Conservation (phyloP, 2,329 filamentous ascomycete species). For the Colletotrichum spaethianum region DNA sequence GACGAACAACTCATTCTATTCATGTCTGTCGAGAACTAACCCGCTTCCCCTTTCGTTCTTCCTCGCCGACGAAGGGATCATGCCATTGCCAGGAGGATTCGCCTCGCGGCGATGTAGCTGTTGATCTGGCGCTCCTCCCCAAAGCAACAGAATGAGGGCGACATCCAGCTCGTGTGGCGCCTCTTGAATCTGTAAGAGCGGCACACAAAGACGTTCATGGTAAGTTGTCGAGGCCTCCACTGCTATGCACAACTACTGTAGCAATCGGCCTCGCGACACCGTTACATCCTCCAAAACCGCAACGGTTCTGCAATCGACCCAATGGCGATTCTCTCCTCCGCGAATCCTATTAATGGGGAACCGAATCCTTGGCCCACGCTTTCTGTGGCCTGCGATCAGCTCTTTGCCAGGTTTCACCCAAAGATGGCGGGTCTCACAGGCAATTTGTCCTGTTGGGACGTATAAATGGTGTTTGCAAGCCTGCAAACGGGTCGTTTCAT, state of each 20-base stretch:
- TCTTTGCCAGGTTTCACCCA: background rate
- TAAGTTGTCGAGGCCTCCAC: background rate
- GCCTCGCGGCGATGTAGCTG: background rate
- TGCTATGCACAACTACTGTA: background rate
- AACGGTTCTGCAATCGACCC: background rate
- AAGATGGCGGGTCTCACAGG: background rate
- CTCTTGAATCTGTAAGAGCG: background rate
- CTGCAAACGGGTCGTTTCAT: background rate
- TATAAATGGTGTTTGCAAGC: background rate
- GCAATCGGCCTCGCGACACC: too few species aligned
- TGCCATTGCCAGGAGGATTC: background rate
- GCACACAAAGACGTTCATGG: background rate
- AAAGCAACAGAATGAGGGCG: background rate
- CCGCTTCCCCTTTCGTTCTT: background rate
- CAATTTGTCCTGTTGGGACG: constrained; percentile 16
- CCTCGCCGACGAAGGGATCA: background rate
- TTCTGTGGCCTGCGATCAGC: background rate
- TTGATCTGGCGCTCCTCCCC: background rate
- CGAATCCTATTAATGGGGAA: background rate
- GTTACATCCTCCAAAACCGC: background rate
- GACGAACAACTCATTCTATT: background rate
- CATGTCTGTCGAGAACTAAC: background rate
- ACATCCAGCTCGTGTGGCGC: background rate
- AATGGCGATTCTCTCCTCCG: background rate
- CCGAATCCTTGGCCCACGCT: background rate